Conservation (phyloP, 306 rosid species). For the Benincasa hispida region DNA sequence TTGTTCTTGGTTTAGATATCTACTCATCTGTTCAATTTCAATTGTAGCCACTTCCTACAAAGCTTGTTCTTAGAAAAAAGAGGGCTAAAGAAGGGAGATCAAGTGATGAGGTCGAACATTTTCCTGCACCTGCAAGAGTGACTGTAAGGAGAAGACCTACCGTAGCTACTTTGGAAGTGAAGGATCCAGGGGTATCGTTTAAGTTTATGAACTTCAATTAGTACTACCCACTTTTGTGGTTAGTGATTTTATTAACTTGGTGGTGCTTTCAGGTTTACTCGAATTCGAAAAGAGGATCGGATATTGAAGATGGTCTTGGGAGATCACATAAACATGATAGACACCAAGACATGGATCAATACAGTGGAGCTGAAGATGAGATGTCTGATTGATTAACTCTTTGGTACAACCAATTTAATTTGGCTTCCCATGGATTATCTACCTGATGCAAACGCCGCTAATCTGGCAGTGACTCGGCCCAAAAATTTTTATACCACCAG, state of each 20-base stretch:
- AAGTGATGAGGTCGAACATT: constrained; percentile 73
- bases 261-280: constrained; percentile 52
- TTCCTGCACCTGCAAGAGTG: constrained; percentile 67
- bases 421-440: neutral
- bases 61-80: constrained; percentile 80
- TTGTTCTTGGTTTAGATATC: neutral
- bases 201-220: neutral
- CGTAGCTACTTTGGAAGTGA: constrained; percentile 57
- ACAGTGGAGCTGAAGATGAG: constrained; percentile 85
- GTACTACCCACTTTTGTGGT: neutral
- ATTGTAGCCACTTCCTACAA: constrained; percentile 87
- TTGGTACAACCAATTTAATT: neutral
- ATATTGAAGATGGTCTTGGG: constrained; percentile 57
- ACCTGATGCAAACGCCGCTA: neutral
- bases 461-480: neutral
- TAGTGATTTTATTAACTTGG: neutral
- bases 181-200: constrained; percentile 61
- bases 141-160: constrained; percentile 66
- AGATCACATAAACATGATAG: constrained; percentile 36
- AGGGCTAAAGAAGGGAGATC: constrained; percentile 87
- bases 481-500: neutral
- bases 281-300: constrained; percentile 37
- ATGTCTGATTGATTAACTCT: constrained; percentile 45
- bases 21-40: constrained; percentile 4
- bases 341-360: constrained; percentile 53